Evolutionary conservation across 176 grass and related monocot genomes (phyloP).

Genomic region (Dendrocalamus sinicus): DNA sequence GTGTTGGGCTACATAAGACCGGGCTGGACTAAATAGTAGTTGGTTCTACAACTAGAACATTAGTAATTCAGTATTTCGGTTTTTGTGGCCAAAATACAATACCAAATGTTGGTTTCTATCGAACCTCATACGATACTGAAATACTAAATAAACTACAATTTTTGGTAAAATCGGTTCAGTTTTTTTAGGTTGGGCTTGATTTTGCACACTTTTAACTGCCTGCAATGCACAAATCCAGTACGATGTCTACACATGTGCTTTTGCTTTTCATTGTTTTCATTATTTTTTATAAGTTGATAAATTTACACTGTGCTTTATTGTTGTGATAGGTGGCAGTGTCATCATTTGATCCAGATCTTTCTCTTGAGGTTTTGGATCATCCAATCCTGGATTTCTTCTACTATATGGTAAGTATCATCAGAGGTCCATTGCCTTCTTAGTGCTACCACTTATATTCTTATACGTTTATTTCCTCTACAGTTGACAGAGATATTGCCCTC

Average conservation of each 20-base stretch:
- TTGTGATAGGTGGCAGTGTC: slow-evolving; percentile 65
- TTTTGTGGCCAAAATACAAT: background rate
- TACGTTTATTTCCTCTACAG: slow-evolving; percentile 49
- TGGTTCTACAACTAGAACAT: background rate
- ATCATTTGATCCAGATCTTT: slow-evolving; percentile 72
- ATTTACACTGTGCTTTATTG: slow-evolving; percentile 10
- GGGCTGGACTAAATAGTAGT: background rate
- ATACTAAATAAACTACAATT: background rate
- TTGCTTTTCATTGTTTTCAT: background rate
- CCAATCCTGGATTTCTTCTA: slow-evolving; percentile 86
- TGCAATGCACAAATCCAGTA: background rate
- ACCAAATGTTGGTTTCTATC: background rate
- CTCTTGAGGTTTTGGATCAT: slow-evolving; percentile 86
- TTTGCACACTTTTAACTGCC: background rate
- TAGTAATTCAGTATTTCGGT: background rate
- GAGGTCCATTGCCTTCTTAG: slow-evolving; percentile 22
- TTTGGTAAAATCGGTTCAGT: background rate
- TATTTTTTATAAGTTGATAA: slow-evolving; percentile 1
- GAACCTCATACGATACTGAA: background rate
- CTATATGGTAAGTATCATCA: slow-evolving; percentile 71
- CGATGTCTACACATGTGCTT: background rate
- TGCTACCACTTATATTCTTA: slow-evolving; percentile 27
- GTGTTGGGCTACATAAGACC: background rate
- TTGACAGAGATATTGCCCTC: slow-evolving; percentile 85
- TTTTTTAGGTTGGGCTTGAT: slow-evolving; percentile 15